Percentiles rank a stretch among this genome's conserved stretches.
phyloP scores from a whole-genome alignment of 768 basidiomycete genomes.

The Gyrodon lividus region DNA sequence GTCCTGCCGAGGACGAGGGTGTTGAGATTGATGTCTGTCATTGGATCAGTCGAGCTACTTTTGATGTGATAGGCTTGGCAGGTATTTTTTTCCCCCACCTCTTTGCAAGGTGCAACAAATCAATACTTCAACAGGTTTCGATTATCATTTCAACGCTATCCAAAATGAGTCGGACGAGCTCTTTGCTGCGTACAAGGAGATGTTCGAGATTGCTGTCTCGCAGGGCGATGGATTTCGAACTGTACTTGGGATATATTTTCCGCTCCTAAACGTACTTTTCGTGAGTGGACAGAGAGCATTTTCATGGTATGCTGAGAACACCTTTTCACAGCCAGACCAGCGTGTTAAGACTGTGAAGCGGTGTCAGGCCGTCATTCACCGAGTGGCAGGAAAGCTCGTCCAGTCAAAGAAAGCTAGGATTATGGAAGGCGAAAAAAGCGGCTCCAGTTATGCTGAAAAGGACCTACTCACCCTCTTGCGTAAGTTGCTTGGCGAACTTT shows the following conservation, averaged over 20 bases:
- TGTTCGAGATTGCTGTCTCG: constrained; percentile 74
- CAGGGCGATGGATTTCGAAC: constrained; percentile 47
- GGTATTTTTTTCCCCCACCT: constrained; percentile 41
- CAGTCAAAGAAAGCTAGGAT: constrained; percentile 79
- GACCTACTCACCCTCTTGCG: constrained; percentile 78
- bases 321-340: constrained; percentile 49
- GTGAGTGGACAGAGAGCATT: constrained; percentile 39
- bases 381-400: constrained; percentile 73
- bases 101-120: background rate
- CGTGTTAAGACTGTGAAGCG: constrained; percentile 47
- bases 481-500: constrained; percentile 38
- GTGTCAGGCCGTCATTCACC: constrained; percentile 61
- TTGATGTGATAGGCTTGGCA: constrained; percentile 90
- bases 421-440: constrained; percentile 53
- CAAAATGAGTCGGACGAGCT: constrained; percentile 76
- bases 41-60: constrained; percentile 81
- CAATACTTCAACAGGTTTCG: constrained; percentile 59
- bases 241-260: constrained; percentile 56
- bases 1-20: constrained; percentile 11
- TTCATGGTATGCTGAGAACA: background rate
- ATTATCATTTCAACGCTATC: constrained; percentile 84
- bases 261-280: constrained; percentile 51
- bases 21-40: constrained; percentile 68
- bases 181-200: constrained; percentile 78
- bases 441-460: constrained; percentile 54